These are phyloP conservation scores for Fusarium oligoseptatum DNA, from an alignment of 2,329 filamentous ascomycete genomes.

Conservation along the genomic window DNA sequence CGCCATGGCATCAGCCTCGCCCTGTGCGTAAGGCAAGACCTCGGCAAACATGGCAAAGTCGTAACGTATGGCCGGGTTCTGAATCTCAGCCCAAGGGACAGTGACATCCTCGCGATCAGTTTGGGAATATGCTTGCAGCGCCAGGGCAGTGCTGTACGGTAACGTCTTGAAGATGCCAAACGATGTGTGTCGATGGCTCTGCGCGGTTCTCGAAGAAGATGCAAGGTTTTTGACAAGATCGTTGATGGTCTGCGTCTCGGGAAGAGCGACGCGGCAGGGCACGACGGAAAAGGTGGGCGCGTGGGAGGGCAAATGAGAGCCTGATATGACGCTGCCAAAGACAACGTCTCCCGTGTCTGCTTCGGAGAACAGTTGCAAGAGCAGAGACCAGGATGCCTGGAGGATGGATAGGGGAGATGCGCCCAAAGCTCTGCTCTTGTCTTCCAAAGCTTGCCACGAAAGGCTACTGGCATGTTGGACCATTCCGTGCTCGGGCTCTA, in stretches of 20 bases:
- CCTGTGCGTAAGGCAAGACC: slow-evolving; percentile 8
- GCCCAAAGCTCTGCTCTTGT: slow-evolving; percentile 11
- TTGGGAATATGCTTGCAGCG: slow-evolving; percentile 17
- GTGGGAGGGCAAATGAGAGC: background rate
- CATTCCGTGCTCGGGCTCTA: slow-evolving; percentile 2
- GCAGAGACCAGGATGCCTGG: slow-evolving; percentile 22
- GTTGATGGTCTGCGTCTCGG: slow-evolving; percentile 3
- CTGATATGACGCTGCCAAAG: slow-evolving; percentile 21
- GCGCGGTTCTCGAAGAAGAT: slow-evolving; percentile 1
- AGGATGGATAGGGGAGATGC: slow-evolving; percentile 12
- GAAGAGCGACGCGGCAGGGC: slow-evolving; percentile 7
- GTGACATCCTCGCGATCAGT: background rate
- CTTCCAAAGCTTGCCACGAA: background rate
- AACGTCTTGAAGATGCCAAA: slow-evolving; percentile 29
- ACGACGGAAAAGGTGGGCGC: slow-evolving; percentile 29
- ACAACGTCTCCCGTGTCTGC: slow-evolving; percentile 16
- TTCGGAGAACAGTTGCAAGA: slow-evolving; percentile 11
- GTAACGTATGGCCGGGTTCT: slow-evolving; percentile 27
- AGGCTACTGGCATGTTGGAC: slow-evolving; percentile 1
- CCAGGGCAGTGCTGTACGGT: slow-evolving; percentile 26
- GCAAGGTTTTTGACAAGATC: background rate
- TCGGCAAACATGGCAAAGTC: slow-evolving; percentile 31
- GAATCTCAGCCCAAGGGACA: slow-evolving; percentile 9
- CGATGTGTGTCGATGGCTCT: slow-evolving; percentile 7
- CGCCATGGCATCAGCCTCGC: background rate